Percentiles rank a stretch among this genome's conserved stretches.
Conservation (phyloP, 2,329 filamentous ascomycete genomes). For the Botrytis elliptica region DNA sequence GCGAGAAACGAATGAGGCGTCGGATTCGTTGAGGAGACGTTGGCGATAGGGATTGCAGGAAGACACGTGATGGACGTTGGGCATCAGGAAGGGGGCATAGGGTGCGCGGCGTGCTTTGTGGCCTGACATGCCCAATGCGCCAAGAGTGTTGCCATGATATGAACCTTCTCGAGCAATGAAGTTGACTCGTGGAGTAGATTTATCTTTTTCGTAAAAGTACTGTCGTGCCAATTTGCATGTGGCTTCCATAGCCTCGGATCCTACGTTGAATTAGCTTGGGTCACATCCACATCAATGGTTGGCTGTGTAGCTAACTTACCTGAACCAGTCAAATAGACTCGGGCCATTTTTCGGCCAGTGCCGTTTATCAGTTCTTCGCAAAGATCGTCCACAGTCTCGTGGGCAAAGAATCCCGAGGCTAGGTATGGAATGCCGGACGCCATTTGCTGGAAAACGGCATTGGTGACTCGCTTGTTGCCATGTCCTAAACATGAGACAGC, state of each 20-base stretch:
- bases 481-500: constrained; percentile 72
- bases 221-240: constrained; percentile 66
- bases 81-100: constrained; percentile 56
- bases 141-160: constrained; percentile 70
- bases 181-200: constrained; percentile 47
- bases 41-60: constrained; percentile 65
- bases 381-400: constrained; percentile 50
- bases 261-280: constrained; percentile 39
- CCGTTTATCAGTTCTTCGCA: constrained; percentile 43
- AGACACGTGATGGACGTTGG: constrained; percentile 56
- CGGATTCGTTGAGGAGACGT: constrained; percentile 49
- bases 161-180: constrained; percentile 65
- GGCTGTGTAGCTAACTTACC: constrained; percentile 43
- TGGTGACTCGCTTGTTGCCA: constrained; percentile 57
- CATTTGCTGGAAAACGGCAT: constrained; percentile 60
- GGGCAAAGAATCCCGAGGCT: constrained; percentile 58
- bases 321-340: constrained; percentile 56
- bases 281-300: not conserved
- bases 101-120: constrained; percentile 57
- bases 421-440: constrained; percentile 56
- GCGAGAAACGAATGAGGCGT: constrained; percentile 54
- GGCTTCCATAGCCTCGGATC: constrained; percentile 68
- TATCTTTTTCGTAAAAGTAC: constrained; percentile 58
- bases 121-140: constrained; percentile 58
- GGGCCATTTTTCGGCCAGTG: constrained; percentile 48